Base-by-base conservation (phyloP, 805 yeast genomes). In the Metschnikowia arizonensis region DNA sequence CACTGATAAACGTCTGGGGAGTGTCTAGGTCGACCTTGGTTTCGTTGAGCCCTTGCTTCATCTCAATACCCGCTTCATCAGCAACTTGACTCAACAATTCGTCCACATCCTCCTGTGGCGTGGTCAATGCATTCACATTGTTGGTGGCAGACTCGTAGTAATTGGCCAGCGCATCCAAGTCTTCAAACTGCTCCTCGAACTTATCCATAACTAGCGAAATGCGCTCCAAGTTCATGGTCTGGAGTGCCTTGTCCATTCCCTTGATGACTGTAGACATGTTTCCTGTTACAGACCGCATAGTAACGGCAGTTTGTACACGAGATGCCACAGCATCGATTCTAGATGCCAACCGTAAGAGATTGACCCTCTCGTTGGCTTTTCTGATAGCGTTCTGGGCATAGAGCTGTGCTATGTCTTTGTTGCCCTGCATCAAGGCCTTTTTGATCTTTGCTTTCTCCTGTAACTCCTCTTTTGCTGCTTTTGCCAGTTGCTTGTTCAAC, bases 331-430 rank as follows among this genome's bases (percentile, higher is more conserved):
- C 91, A 66, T 93, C 99, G 17, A 93, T 87, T 47, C 97, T 69
- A 0, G 96, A 87, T 0, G 97, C 85, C 47, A 93, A 71, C 53
- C 91, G 75, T 43, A 93, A 69, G 44, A 93, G 66, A 60, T 85
- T 91, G 43, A 91, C 72, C 50, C 91, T 72, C 64, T 93, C 99
- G 57, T 85, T 86, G 37, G 85, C 76, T 64, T 93, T 93, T 41
- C 99, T 77, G 35, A 95, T 88, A 31, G 98, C 97, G 65, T 90
- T 93, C 54, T 90, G 95, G 0, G 99, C 99, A 58, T 93, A 91
- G 36, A 93, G 76, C 60, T 82, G 85, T 0, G 98, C 98, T 49
- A 93, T 89, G 61, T 93, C 99, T 56, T 83, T 85, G 61, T 85
- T 84, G 14, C 96, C 96, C 54, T 83, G 88, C 40, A 74, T 72